A percentile compares a stretch with the other conserved stretches of the same genome.
These are phyloP conservation scores for Russula vinacea DNA, from an alignment of 768 basidiomycete genomes.

Conservation along the genomic window DNA sequence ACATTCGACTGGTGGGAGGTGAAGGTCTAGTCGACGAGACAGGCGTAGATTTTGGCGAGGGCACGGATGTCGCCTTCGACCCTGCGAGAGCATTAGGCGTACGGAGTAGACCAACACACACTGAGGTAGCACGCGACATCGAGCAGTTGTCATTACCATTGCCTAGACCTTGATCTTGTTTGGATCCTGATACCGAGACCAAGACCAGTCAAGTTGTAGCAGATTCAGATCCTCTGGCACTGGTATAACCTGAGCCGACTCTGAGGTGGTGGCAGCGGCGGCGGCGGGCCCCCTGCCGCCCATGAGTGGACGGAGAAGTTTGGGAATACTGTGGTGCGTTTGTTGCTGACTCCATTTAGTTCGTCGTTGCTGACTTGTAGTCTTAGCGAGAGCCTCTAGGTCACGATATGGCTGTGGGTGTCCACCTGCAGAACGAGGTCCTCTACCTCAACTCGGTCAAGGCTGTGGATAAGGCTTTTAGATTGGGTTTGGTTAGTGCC, in stretches of 20 bases:
- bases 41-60: conserved; percentile 11
- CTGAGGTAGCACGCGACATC: conserved; percentile 12
- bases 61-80: conserved; percentile 5
- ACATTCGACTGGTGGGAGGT: conserved; percentile 7
- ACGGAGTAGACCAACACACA: conserved; percentile 24
- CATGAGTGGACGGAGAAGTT: no score
- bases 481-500: no score
- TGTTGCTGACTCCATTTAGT: no score
- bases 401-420: no score
- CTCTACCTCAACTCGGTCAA: no score
- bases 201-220: conserved; percentile 24
- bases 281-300: no score
- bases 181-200: conserved; percentile 26
- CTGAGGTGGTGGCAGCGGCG: no score
- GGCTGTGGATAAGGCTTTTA: no score
- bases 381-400: no score
- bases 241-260: conserved; percentile 22
- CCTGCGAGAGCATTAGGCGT: conserved; percentile 16
- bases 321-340: no score
- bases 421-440: no score
- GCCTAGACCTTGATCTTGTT: conserved; percentile 13
- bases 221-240: conserved; percentile 25
- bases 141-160: neutral
- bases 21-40: conserved; percentile 7
- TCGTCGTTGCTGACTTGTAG: no score